Evolutionary conservation across 2,329 filamentous ascomycete species (phyloP).

Genomic region (Periconia digitata): DNA sequence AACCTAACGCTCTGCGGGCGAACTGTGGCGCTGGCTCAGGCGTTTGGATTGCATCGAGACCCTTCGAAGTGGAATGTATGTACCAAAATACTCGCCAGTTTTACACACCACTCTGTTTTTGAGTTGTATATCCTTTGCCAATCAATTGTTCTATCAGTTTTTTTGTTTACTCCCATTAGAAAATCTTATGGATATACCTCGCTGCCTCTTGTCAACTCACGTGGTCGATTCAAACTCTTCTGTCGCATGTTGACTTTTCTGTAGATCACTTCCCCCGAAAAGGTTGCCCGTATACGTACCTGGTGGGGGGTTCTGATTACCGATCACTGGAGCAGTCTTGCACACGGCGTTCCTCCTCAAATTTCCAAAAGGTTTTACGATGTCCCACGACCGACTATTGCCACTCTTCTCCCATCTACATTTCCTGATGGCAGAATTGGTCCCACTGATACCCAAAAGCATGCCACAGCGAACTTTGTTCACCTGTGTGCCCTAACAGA

Average conservation of each 20-base stretch:
- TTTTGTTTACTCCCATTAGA: too few relatives aligned
- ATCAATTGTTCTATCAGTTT: background rate
- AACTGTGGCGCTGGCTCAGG: constrained; percentile 57
- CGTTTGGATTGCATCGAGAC: constrained; percentile 58
- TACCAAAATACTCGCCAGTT: background rate
- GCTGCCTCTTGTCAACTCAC: too few relatives aligned
- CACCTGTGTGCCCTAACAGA: constrained; percentile 54
- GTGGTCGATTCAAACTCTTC: too few relatives aligned
- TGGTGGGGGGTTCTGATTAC: constrained; percentile 62
- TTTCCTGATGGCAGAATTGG: constrained; percentile 8
- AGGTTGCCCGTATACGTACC: constrained; percentile 53
- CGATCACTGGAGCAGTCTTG: constrained; percentile 60
- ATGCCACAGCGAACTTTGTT: constrained; percentile 54
- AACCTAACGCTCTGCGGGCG: constrained; percentile 58
- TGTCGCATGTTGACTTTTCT: background rate
- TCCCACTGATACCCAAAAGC: constrained; percentile 42
- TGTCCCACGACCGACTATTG: constrained; percentile 55
- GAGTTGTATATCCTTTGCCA: too few relatives aligned
- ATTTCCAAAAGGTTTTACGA: constrained; percentile 58
- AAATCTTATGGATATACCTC: too few relatives aligned
- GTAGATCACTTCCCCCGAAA: constrained; percentile 51
- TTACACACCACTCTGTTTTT: too few relatives aligned
- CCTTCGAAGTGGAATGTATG: constrained; percentile 53
- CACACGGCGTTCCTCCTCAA: constrained; percentile 58
- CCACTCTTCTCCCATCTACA: constrained; percentile 41